Percentiles rank a stretch among this genome's conserved stretches.
These are phyloP conservation scores for Streptanthus diversifolius DNA, from an alignment of 345 rosid genomes.

Conservation along the genomic window DNA sequence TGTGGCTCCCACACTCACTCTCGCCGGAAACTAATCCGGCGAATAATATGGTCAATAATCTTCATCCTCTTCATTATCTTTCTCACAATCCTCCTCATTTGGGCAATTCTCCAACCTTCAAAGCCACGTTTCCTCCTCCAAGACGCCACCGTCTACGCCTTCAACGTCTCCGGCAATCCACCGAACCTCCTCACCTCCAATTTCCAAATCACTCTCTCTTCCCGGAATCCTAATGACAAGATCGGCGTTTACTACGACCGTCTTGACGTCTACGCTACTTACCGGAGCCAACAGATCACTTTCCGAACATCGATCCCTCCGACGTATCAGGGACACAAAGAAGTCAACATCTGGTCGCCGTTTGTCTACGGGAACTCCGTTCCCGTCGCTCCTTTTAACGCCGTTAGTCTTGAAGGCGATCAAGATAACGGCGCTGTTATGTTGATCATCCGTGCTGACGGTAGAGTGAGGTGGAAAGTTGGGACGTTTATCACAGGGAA, in stretches of 20 bases:
- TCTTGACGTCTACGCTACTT: constrained; percentile 64
- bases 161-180: constrained; percentile 57
- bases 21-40: constrained; percentile 34
- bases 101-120: constrained; percentile 83
- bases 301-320: constrained; percentile 49
- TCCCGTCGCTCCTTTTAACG: constrained; percentile 76
- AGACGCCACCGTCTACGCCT: constrained; percentile 83
- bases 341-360: constrained; percentile 79
- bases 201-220: constrained; percentile 72
- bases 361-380: constrained; percentile 53
- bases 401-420: constrained; percentile 43
- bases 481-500: constrained; percentile 55
- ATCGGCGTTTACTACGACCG: constrained; percentile 86
- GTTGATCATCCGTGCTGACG: constrained; percentile 58
- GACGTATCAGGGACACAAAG: constrained; percentile 56
- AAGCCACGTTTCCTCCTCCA: constrained; percentile 86
- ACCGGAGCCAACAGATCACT: constrained; percentile 77
- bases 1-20: constrained; percentile 44
- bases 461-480: constrained; percentile 80
- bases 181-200: constrained; percentile 72
- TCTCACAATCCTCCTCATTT: constrained; percentile 56
- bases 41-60: constrained; percentile 42
- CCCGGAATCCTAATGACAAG: constrained; percentile 74
- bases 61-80: constrained; percentile 53
- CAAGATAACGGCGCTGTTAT: constrained; percentile 44